These are phyloP conservation scores for Bipolaris cookei DNA, from an alignment of 2,329 filamentous ascomycete genomes.

Conservation along the genomic window DNA sequence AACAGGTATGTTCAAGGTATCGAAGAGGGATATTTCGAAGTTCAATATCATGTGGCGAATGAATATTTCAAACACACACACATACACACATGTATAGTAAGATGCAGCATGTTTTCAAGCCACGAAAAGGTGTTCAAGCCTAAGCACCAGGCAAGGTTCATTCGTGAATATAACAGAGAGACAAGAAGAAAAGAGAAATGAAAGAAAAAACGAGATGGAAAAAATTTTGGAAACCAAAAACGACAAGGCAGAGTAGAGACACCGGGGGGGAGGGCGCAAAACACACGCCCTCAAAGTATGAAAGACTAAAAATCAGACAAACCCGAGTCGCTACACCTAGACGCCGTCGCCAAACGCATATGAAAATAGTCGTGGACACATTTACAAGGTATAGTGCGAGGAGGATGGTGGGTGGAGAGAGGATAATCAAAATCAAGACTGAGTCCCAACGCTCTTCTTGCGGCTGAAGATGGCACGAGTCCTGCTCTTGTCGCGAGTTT, in stretches of 20 bases:
- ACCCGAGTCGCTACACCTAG: conserved; percentile 30
- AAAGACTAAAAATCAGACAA: conserved; percentile 36
- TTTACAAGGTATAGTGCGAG: conserved; percentile 25
- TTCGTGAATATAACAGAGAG: conserved; percentile 17
- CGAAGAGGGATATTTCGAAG: conserved; percentile 4
- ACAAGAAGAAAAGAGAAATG: conserved; percentile 21
- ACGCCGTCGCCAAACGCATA: conserved; percentile 43
- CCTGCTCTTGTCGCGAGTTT: conserved; percentile 75
- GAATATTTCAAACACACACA: not conserved
- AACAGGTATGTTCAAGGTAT: conserved; percentile 14
- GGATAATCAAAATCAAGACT: conserved; percentile 17
- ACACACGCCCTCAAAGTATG: conserved; percentile 28
- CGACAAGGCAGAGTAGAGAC: conserved; percentile 15
- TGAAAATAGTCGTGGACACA: conserved; percentile 43
- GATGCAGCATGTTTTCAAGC: conserved; percentile 1
- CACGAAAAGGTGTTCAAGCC: conserved; percentile 11
- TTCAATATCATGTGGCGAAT: conserved; percentile 9
- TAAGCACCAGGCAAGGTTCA: conserved; percentile 38
- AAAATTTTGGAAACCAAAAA: conserved; percentile 15
- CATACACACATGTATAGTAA: not conserved
- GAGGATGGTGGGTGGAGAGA: not conserved
- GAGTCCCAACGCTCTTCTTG: conserved; percentile 54
- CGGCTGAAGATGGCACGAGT: conserved; percentile 75
- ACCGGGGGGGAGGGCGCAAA: not conserved
- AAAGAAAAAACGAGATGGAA: conserved; percentile 19